phyloP scores from a whole-genome alignment of 148 eudicot genomes.

The Agrostemma githago region DNA sequence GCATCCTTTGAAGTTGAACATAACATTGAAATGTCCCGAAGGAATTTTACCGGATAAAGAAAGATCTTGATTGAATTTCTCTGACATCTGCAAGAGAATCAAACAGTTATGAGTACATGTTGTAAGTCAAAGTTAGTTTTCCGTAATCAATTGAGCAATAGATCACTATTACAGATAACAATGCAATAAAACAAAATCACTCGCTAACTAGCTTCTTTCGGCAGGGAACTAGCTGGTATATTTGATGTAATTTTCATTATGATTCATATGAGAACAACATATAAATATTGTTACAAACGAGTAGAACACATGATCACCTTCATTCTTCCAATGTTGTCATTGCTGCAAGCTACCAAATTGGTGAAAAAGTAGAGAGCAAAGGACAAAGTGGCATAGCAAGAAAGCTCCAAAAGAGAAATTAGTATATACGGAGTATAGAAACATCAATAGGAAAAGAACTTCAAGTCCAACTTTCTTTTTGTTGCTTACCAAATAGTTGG shows the following conservation, averaged over 20 bases:
- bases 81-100: conserved; percentile 68
- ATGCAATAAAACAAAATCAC: background rate
- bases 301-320: background rate
- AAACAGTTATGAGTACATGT: background rate
- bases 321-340: no score
- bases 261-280: background rate
- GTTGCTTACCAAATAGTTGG: no score
- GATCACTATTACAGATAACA: background rate
- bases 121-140: background rate
- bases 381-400: no score
- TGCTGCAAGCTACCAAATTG: no score
- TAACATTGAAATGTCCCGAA: conserved; percentile 65
- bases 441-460: no score
- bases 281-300: background rate
- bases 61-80: conserved; percentile 73
- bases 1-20: conserved; percentile 69
- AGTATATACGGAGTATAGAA: no score
- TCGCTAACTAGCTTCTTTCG: background rate
- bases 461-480: no score
- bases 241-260: background rate
- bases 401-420: no score
- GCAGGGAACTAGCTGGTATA: background rate
- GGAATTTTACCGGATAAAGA: conserved; percentile 91
- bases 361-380: no score
- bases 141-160: background rate